Evolutionary conservation across 257 asterid species (phyloP), one percentile per base, ranked within the genome.

Genomic region (Solanum sitiens): DNA sequence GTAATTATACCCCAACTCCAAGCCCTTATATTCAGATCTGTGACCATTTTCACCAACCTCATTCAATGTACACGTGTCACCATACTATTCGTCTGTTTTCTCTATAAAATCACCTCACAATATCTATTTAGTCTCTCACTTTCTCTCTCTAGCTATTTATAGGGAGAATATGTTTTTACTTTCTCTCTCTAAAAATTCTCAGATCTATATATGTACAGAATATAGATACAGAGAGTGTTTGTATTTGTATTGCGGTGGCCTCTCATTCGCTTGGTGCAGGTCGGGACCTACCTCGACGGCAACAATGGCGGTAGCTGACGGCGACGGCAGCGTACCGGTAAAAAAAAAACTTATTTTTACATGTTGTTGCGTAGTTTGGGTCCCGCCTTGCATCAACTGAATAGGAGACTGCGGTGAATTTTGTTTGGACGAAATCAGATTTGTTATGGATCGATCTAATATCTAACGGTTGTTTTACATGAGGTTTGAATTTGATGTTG

Each of bases 381-480:
- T 80, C 85, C 85, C 85, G 85, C 85, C 85, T 80, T 80, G 85
- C 85, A 80, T 80, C 85, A 80, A 80, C 85, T 80, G 85, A 80
- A 80, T 80, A 8, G 30, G 85, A 80, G 44, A 80, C 68, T 47
- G 85, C 85, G 27, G 85, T 18, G 68, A 80, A 80, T 16, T 45
- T 44, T 42, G 23, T 76, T 76, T 42, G 2, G 56, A 76, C 1
- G 53, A 42, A 76, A 76, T 40, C 83, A 42, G 83, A 7, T 42
- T 76, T 79, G 65, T 80, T 80, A 47, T 80, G 27, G 68, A 47
- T 80, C 85, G 68, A 80, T 80, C 68, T 80, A 10, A 79, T 45
- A 45, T 16, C 25, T 45, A 15, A 6, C 3, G 27, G 16, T 79
- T 27, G 10, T 45, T 45, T 79, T n/a, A 33, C 16, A 6, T 16